Evolutionary conservation across 495 filamentous ascomycete genomes (phyloP).

Genomic region (Xylaria longipes): DNA sequence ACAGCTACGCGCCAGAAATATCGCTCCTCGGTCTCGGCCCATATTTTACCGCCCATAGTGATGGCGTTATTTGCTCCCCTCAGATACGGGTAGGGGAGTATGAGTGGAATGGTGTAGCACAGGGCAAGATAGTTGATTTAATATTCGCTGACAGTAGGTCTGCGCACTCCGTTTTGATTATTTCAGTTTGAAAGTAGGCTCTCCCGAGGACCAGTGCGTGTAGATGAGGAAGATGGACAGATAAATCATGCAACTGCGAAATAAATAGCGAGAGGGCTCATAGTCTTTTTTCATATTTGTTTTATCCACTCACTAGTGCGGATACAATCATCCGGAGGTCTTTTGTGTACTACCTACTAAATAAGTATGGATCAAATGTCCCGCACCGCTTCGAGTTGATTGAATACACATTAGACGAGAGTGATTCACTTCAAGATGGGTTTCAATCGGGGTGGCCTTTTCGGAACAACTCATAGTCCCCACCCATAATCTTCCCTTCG

Average conservation of each 20-base stretch:
- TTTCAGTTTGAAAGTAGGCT: neutral
- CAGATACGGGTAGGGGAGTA: neutral
- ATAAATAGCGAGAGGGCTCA: neutral
- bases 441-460: no score
- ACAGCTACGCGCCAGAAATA: conserved; percentile 50
- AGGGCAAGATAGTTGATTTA: neutral
- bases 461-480: neutral
- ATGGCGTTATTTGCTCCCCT: neutral
- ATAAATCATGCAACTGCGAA: neutral
- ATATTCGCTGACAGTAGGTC: neutral
- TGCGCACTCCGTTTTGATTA: neutral
- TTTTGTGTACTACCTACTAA: neutral
- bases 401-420: neutral
- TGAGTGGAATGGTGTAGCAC: neutral
- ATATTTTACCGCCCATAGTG: conserved; percentile 50
- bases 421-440: neutral
- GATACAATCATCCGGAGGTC: neutral
- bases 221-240: neutral
- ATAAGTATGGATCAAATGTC: neutral
- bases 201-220: neutral
- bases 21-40: conserved; percentile 47
- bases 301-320: neutral
- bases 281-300: neutral
- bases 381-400: neutral
- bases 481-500: neutral